Conservation (phyloP, 2,329 filamentous ascomycete species). For the Aureobasidium sp. region DNA sequence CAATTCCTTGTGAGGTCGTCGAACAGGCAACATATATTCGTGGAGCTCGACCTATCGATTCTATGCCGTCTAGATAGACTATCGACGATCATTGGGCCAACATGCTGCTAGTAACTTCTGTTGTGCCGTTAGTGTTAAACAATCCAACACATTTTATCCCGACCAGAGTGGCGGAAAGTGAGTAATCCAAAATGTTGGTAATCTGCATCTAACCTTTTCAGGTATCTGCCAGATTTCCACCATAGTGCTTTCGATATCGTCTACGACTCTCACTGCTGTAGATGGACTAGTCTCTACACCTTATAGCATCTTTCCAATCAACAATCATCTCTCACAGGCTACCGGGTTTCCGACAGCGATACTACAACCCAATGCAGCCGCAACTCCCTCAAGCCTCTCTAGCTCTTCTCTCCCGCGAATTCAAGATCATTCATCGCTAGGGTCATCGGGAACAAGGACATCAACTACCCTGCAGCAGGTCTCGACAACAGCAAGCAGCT, state of each 20-base stretch:
- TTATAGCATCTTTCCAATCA: neutral
- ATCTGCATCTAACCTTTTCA: neutral
- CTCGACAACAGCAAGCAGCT: neutral
- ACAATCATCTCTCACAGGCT: neutral
- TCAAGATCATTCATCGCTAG: neutral
- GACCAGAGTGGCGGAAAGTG: neutral
- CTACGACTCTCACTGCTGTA: neutral
- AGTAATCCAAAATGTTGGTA: neutral
- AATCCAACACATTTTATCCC: neutral
- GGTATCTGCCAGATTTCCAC: neutral
- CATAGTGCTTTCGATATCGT: neutral
- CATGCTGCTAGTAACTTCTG: neutral
- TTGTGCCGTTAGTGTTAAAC: neutral
- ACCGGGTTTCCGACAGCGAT: neutral
- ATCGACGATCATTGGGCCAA: neutral
- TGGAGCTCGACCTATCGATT: slow-evolving; percentile 4
- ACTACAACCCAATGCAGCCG: neutral
- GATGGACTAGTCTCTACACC: neutral
- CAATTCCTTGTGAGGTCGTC: neutral
- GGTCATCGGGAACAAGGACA: neutral
- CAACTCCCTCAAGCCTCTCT: neutral
- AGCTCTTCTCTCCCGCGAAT: neutral
- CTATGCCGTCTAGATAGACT: neutral
- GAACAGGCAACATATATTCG: slow-evolving; percentile 14
- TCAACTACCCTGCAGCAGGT: neutral